Percentiles rank a stretch among this genome's conserved stretches.
Evolutionary conservation across 2,329 filamentous ascomycete species (phyloP).

Genomic region (Aspergillus flavus): DNA sequence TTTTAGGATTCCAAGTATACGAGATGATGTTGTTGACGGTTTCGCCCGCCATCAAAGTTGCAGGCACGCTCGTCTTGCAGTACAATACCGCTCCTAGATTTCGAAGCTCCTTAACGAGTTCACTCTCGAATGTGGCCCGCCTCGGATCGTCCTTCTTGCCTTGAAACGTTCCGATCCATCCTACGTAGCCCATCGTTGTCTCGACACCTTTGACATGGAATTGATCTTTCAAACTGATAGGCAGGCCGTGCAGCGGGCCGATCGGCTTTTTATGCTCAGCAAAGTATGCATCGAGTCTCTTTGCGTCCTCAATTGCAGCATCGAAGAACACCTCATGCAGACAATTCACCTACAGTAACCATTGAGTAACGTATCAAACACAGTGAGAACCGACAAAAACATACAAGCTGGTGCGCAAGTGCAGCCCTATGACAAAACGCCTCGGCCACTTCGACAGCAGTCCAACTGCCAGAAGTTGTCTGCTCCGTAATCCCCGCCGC

Average conservation of each 20-base stretch:
- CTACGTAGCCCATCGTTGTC: slow-evolving; percentile 65
- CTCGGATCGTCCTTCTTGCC: slow-evolving; percentile 56
- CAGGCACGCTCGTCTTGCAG: slow-evolving; percentile 59
- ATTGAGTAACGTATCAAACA: not conserved
- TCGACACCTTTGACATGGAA: slow-evolving; percentile 54
- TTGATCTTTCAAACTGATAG: slow-evolving; percentile 57
- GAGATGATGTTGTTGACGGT: slow-evolving; percentile 65
- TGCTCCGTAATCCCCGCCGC: slow-evolving; percentile 59
- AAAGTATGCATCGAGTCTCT: slow-evolving; percentile 52
- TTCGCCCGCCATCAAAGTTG: slow-evolving; percentile 61
- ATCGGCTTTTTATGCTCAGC: slow-evolving; percentile 46
- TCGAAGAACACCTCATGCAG: slow-evolving; percentile 59
- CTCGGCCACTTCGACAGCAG: slow-evolving; percentile 56
- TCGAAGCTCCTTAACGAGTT: slow-evolving; percentile 59
- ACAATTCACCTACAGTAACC: slow-evolving; percentile 44
- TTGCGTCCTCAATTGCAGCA: slow-evolving; percentile 53
- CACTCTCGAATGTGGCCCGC: slow-evolving; percentile 55
- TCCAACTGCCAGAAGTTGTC: slow-evolving; percentile 59
- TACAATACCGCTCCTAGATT: slow-evolving; percentile 57
- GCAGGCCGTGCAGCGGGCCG: slow-evolving; percentile 66
- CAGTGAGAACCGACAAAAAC: slow-evolving; percentile 8
- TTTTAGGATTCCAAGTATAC: slow-evolving; percentile 60
- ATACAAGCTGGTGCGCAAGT: slow-evolving; percentile 61
- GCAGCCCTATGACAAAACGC: slow-evolving; percentile 61
- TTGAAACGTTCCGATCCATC: slow-evolving; percentile 66